Percentiles rank a stretch among this genome's conserved stretches.
Conservation (phyloP, 1,284 basidiomycete genomes). For the Ganoderma lucidum region DNA sequence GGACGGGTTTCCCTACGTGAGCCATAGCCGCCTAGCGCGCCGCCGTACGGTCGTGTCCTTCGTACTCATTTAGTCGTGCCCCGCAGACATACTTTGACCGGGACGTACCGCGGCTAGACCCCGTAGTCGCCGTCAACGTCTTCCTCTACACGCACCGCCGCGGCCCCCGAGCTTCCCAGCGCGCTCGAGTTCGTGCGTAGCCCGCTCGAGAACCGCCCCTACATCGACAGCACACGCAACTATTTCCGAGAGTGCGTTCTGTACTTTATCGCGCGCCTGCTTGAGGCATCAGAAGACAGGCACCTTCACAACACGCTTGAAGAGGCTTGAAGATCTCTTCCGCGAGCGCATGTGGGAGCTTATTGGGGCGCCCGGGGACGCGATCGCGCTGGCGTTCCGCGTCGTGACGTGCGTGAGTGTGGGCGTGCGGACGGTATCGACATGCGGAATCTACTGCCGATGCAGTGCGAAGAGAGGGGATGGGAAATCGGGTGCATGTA, state of each 20-base stretch:
- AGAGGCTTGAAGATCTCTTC: slow-evolving; percentile 46
- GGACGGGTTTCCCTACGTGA: slow-evolving; percentile 16
- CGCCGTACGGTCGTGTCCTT: background rate
- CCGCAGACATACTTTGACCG: slow-evolving; percentile 46
- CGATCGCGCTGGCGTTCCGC: slow-evolving; percentile 50
- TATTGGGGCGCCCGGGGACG: slow-evolving; percentile 52
- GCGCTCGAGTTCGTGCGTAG: slow-evolving; percentile 55
- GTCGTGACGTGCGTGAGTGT: slow-evolving; percentile 44
- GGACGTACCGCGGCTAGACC: slow-evolving; percentile 33
- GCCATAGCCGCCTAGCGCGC: background rate
- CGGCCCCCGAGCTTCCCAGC: slow-evolving; percentile 47
- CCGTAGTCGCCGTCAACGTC: slow-evolving; percentile 58
- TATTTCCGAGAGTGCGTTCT: slow-evolving; percentile 58
- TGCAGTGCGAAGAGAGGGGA: slow-evolving; percentile 52
- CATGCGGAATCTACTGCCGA: slow-evolving; percentile 46
- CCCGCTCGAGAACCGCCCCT: slow-evolving; percentile 55
- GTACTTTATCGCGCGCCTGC: slow-evolving; percentile 55
- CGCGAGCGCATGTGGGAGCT: slow-evolving; percentile 52
- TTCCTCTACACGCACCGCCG: slow-evolving; percentile 55
- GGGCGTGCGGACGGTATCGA: slow-evolving; percentile 42
- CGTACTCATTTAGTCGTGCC: background rate
- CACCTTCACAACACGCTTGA: slow-evolving; percentile 44
- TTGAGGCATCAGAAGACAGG: slow-evolving; percentile 43
- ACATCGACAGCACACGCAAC: slow-evolving; percentile 58
- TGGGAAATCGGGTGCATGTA: slow-evolving; percentile 54